phyloP scores from a whole-genome alignment of 495 filamentous ascomycete genomes.

The Rusavskia elegans region DNA sequence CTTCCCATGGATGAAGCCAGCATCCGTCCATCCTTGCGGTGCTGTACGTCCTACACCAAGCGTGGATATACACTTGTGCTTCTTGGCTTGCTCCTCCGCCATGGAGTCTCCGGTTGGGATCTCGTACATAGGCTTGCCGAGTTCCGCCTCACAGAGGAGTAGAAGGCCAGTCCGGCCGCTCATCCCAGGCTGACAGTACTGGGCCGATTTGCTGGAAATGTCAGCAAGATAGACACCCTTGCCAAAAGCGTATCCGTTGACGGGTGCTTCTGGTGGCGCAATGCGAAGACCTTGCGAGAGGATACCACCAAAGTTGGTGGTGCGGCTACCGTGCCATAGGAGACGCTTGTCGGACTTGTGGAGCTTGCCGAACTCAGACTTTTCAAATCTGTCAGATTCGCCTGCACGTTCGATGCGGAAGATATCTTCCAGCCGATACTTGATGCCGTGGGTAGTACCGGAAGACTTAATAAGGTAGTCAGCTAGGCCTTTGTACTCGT shows the following conservation, averaged over 20 bases:
- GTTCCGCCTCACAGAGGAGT: conserved; percentile 57
- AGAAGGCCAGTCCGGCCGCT: conserved; percentile 43
- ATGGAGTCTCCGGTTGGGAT: conserved; percentile 11
- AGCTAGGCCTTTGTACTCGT: conserved; percentile 47
- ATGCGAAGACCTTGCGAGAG: conserved; percentile 74
- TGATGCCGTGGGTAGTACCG: conserved; percentile 37
- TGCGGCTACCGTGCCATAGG: conserved; percentile 60
- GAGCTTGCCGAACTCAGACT: conserved; percentile 29
- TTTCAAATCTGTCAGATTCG: conserved; percentile 50
- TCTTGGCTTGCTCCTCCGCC: conserved; percentile 47
- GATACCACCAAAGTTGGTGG: conserved; percentile 71
- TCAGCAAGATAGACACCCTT: conserved; percentile 89
- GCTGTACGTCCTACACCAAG: conserved; percentile 44
- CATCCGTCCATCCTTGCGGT: conserved; percentile 64
- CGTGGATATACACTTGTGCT: conserved; percentile 44
- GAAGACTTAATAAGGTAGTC: conserved; percentile 49
- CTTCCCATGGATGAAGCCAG: conserved; percentile 39
- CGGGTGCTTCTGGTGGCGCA: conserved; percentile 69
- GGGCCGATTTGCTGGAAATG: conserved; percentile 61
- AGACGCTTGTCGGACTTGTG: conserved; percentile 44
- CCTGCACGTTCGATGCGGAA: conserved; percentile 70
- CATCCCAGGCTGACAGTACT: conserved; percentile 49
- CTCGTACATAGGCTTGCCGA: conserved; percentile 47
- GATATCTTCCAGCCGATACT: conserved; percentile 43
- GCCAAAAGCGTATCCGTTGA: conserved; percentile 66